A percentile compares a stretch with the other conserved stretches of the same genome.
These are phyloP conservation scores for Malus hybrid DNA, from an alignment of 331 rosid genomes.

Conservation along the genomic window DNA sequence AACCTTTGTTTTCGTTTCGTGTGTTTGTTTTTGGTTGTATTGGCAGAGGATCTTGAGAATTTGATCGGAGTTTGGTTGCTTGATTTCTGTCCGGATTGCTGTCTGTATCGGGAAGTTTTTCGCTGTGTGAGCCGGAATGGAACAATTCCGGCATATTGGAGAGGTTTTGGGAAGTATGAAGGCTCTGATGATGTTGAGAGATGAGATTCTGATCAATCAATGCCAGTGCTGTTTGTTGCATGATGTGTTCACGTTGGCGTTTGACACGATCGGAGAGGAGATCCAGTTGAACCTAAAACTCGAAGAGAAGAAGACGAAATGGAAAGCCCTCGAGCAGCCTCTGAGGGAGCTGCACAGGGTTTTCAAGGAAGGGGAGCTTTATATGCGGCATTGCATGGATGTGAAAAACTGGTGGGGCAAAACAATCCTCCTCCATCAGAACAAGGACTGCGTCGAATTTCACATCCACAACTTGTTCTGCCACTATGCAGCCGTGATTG, in stretches of 20 bases:
- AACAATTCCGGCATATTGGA: conserved; percentile 96
- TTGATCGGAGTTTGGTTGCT: not conserved
- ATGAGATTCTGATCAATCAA: conserved; percentile 67
- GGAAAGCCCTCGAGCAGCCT: conserved; percentile 83
- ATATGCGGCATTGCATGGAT: conserved; percentile 64
- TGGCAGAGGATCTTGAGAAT: not conserved
- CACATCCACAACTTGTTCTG: conserved; percentile 74
- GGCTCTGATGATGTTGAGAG: conserved; percentile 77
- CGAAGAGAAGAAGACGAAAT: conserved; percentile 69
- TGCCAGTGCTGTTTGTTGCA: conserved; percentile 61
- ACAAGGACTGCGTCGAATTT: conserved; percentile 59
- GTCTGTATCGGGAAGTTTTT: not conserved
- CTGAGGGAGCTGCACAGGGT: conserved; percentile 64
- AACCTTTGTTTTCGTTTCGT: not conserved
- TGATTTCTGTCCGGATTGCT: not conserved
- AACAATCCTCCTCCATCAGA: conserved; percentile 50
- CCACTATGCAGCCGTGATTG: conserved; percentile 69
- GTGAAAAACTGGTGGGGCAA: conserved; percentile 76
- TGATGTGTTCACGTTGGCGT: conserved; percentile 56
- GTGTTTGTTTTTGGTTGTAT: not conserved
- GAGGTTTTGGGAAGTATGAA: conserved; percentile 88
- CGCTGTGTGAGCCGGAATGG: conserved; percentile 53
- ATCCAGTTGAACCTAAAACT: conserved; percentile 55
- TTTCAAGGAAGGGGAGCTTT: conserved; percentile 69
- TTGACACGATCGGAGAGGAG: conserved; percentile 75